phyloP scores from a whole-genome alignment of 2,329 filamentous ascomycete species.

The Corynespora cassiicola region DNA sequence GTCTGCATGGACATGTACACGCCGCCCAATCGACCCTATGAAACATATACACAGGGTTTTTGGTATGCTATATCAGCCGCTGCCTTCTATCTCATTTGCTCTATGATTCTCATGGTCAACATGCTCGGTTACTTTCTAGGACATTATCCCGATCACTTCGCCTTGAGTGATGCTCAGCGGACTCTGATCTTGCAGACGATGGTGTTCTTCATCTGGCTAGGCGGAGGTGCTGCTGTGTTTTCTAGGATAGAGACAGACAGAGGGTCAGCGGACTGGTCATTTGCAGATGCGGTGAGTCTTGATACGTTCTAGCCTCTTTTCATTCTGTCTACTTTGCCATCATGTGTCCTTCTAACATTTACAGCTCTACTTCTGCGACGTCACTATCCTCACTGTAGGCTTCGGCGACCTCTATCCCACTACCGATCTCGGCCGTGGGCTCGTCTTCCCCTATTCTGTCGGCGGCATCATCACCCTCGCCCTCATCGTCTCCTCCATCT shows the following conservation, averaged over 20 bases:
- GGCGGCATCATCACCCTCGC: constrained; percentile 84
- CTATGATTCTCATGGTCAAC: constrained; percentile 78
- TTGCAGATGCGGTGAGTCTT: constrained; percentile 69
- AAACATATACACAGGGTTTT: constrained; percentile 79
- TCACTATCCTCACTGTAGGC: constrained; percentile 49
- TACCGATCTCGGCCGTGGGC: constrained; percentile 66
- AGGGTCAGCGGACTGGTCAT: constrained; percentile 65
- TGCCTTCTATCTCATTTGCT: constrained; percentile 78
- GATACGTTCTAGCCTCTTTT: too few relatives aligned
- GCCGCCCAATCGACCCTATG: constrained; percentile 52
- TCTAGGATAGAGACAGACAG: constrained; percentile 65
- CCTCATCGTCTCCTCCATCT: constrained; percentile 81
- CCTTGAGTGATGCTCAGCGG: constrained; percentile 78
- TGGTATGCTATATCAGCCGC: constrained; percentile 86
- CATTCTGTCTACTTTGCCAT: not conserved
- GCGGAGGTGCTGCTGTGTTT: constrained; percentile 79
- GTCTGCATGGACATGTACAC: constrained; percentile 70
- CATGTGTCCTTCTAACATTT: not conserved
- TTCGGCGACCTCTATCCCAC: constrained; percentile 63
- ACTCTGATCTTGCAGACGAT: constrained; percentile 93
- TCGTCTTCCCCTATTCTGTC: constrained; percentile 84
- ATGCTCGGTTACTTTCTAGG: constrained; percentile 77
- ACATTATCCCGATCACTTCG: constrained; percentile 80
- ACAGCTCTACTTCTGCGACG: constrained; percentile 52
- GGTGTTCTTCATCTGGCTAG: constrained; percentile 80